These are phyloP conservation scores for Euryodendron excelsum DNA, from an alignment of 148 eudicot species.

Conservation along the genomic window DNA sequence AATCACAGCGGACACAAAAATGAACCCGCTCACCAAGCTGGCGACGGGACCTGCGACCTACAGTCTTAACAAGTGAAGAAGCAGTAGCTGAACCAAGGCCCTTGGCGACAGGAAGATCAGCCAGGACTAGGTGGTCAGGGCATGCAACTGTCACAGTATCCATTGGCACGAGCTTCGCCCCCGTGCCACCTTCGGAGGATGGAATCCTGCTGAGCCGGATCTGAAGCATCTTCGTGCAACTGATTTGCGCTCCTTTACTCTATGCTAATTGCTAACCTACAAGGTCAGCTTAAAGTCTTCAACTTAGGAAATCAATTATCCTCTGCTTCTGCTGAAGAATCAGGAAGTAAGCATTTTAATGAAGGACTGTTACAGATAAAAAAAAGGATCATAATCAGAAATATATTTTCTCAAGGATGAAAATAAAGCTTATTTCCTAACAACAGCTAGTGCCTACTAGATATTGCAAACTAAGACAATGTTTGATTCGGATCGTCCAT, in stretches of 20 bases:
- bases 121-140: constrained; percentile 90
- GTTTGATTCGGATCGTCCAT: no score
- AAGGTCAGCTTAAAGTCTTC: neutral
- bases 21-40: constrained; percentile 94
- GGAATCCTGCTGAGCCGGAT: constrained; percentile 71
- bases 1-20: constrained; percentile 95
- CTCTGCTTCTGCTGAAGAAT: constrained; percentile 7
- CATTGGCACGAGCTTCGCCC: constrained; percentile 42
- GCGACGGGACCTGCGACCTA: constrained; percentile 90
- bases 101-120: constrained; percentile 96
- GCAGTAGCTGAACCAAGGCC: constrained; percentile 73
- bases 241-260: neutral
- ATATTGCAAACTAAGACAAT: no score
- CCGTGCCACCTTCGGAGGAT: constrained; percentile 54
- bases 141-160: constrained; percentile 93
- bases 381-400: no score
- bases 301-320: neutral
- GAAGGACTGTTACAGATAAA: neutral
- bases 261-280: neutral
- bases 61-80: constrained; percentile 56
- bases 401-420: no score
- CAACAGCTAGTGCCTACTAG: no score
- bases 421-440: no score
- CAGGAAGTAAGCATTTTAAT: neutral
- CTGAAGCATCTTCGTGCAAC: constrained; percentile 69